Base-by-base conservation (phyloP, 2,329 filamentous ascomycete genomes). In the Thyridium curvatum region DNA sequence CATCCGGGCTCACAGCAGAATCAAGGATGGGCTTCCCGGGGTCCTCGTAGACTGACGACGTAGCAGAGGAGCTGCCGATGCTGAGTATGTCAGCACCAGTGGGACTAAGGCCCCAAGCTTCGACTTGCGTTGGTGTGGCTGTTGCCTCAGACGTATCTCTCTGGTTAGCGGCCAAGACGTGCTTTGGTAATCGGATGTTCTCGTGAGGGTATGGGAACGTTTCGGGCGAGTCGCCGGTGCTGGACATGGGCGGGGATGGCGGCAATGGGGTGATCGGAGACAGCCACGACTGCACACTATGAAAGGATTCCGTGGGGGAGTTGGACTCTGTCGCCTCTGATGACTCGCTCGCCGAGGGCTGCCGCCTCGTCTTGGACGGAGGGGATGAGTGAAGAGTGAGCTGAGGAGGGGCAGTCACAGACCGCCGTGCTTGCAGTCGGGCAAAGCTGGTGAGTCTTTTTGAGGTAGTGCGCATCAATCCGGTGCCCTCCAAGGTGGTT, bases 281-380 rank as follows among this genome's bases (percentile, higher is more conserved):
- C 44, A 70, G 63, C 71, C 71, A 74, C 8, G 72, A 72, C 42
- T 72, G 62, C 5, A 68, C 61, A 40, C 67, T 74, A 49, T 74
- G 71, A 44, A 79, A 77, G 12, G 68, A 68, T 29, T 54, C 63
- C 21, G 64, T 62, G 4, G 71, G 66, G 9, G 72, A 74, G n/a
- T 56, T 40, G 3, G 47, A 41, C 18, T 32, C 41, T 5, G 42
- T 10, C 1, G 14, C 50, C 28, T 59, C 55, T 26, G 56, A 50
- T 10, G 55, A 50, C 28, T 53, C 30, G 45, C 41, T 40, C 54
- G 17, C 17, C 32, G 30, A 30, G 56, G 16, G 32, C n/a, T 14
- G 15, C 34, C 9, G 29, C 6, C 21, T 12, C 30, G 48, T 35
- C 39, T 53, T 54, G 9, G 65, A 64, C 16, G 67, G 62, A 14